Base-by-base conservation (phyloP, 2,329 filamentous ascomycete genomes). In the Stylonectria norvegica region DNA sequence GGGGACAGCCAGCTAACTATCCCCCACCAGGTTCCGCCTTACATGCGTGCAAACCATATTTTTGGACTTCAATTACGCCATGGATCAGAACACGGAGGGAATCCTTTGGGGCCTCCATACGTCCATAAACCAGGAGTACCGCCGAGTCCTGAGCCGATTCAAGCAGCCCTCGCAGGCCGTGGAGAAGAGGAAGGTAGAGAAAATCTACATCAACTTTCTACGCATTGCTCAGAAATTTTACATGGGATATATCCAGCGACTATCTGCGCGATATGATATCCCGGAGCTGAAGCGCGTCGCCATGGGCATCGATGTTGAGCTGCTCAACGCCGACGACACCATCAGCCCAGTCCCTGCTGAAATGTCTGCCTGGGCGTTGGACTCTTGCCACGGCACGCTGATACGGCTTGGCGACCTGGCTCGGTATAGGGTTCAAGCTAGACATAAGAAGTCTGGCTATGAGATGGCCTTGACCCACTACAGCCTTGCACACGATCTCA, bases 201-300 rank as follows among this genome's bases (percentile, higher is more conserved):
- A 86, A 65, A 76, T 83, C 49, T 97, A 94, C 63, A 72, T 84
- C 42, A 79, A 81, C 52, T 97, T 95, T 62, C 80, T 97, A 53
- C 94, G 91, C 65, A 84, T 83, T 33, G 86, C 89, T 50, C 87
- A 93, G 64, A 81, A 81, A 56, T 96, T 95, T 64, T 97, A 97
- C 71, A 81, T 86, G 57, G 83, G 81, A 50, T 93, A 88, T 57
- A 85, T 96, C 39, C 82, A 91, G 62, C 80, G 83, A 41, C 72
- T 96, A 17, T 82, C 85, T 38, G 73, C 71, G 18, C 72, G 74
- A 36, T 83, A 79, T 56, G 70, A 72, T 42, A 70, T 77, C 42
- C 66, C 66, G 20, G 73, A 75, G 55, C 65, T 79, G 23, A 67
- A 68, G 44, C 67, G 70, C 52, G 62, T 63, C 34, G 65, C 63